Evolutionary conservation across 129 eudicot species (phyloP).

Genomic region (Heracleum sosnowskyi): DNA sequence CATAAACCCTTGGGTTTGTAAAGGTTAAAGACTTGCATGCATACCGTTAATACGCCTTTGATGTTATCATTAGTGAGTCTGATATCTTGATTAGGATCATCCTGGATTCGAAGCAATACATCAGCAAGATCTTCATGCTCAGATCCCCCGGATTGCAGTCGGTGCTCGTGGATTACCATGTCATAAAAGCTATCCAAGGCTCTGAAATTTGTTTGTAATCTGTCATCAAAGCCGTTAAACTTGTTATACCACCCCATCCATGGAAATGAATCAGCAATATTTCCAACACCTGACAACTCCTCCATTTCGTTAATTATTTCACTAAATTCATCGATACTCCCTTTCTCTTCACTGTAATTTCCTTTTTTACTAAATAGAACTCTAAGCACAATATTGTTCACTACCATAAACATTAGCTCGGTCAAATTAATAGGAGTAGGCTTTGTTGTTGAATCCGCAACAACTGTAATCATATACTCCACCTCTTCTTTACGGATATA

Average conservation of each 20-base stretch:
- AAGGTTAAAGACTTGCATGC: not conserved
- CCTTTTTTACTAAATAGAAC: conserved; percentile 13
- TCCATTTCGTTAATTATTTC: not conserved
- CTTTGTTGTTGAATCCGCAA: not conserved
- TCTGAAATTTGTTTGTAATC: conserved; percentile 20
- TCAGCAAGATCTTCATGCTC: conserved; percentile 3
- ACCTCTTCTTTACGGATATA: not conserved
- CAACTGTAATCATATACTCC: not conserved
- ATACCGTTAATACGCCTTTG: not conserved
- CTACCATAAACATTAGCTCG: not conserved
- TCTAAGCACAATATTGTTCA: not conserved
- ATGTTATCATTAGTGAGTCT: not conserved
- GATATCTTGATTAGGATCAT: not conserved
- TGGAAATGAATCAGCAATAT: conserved; percentile 18
- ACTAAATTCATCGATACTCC: not conserved
- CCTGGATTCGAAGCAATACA: not conserved
- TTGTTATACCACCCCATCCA: conserved; percentile 20
- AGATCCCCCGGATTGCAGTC: not conserved
- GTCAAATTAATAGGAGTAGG: not conserved
- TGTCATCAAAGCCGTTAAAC: conserved; percentile 14
- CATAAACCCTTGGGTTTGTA: too few relatives aligned
- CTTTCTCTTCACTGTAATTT: conserved; percentile 9
- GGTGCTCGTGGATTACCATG: conserved; percentile 17
- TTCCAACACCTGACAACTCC: not conserved
- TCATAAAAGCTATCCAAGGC: conserved; percentile 24